Percentiles rank a stretch among this genome's conserved stretches.
Evolutionary conservation across 2,329 filamentous ascomycete species (phyloP).

Genomic region (Aureobasidium vineae): DNA sequence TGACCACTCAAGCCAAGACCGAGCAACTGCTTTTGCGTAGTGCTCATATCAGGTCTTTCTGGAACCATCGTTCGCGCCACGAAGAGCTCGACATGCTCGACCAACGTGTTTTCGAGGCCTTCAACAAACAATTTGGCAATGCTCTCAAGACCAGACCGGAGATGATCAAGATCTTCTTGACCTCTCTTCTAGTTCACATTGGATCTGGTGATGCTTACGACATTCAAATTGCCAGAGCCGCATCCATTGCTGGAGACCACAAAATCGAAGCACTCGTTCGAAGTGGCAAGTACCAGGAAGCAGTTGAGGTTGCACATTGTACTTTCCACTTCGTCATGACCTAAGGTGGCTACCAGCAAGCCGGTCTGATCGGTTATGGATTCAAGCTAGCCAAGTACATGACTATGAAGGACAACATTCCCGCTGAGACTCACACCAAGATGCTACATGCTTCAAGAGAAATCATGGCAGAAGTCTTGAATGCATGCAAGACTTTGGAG

Average conservation of each 20-base stretch:
- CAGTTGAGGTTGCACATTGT: slow-evolving; percentile 46
- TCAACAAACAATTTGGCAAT: slow-evolving; percentile 40
- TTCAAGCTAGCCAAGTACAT: slow-evolving; percentile 50
- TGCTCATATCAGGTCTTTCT: slow-evolving; percentile 43
- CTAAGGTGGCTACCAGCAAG: slow-evolving; percentile 45
- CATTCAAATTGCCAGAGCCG: slow-evolving; percentile 43
- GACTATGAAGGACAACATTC: slow-evolving; percentile 44
- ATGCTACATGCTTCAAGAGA: slow-evolving; percentile 43
- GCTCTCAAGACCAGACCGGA: slow-evolving; percentile 38
- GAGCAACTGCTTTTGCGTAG: slow-evolving; percentile 39
- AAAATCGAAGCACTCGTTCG: slow-evolving; percentile 41
- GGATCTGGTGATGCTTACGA: slow-evolving; percentile 42
- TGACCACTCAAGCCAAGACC: slow-evolving; percentile 35
- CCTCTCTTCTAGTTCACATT: slow-evolving; percentile 42
- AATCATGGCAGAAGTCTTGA: slow-evolving; percentile 46
- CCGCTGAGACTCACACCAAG: slow-evolving; percentile 39
- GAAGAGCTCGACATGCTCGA: slow-evolving; percentile 42
- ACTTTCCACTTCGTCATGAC: slow-evolving; percentile 46
- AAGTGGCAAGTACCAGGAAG: slow-evolving; percentile 43
- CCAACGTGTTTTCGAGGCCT: slow-evolving; percentile 32
- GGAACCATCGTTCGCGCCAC: slow-evolving; percentile 36
- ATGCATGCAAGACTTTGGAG: slow-evolving; percentile 44
- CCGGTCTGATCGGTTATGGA: slow-evolving; percentile 44
- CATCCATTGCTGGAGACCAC: slow-evolving; percentile 43
- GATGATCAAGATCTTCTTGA: slow-evolving; percentile 27